A percentile compares a stretch with the other conserved stretches of the same genome.
Evolutionary conservation across 495 filamentous ascomycete genomes (phyloP).

Genomic region (Xylaria intraflava): DNA sequence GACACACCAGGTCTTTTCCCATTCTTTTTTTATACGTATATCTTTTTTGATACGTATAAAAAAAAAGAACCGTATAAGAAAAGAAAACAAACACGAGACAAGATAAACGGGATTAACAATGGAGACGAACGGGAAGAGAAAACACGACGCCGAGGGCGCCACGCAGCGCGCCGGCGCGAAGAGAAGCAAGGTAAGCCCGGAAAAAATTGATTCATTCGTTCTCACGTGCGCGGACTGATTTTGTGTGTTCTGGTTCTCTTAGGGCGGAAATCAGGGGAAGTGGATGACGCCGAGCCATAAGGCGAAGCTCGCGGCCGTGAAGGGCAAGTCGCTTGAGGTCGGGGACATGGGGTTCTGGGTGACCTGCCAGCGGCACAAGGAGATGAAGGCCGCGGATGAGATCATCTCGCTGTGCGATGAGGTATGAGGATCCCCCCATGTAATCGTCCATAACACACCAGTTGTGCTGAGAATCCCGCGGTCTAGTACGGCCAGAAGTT

Average conservation of each 20-base stretch:
- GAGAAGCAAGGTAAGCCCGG: slow-evolving; percentile 25
- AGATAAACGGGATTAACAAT: slow-evolving; percentile 1
- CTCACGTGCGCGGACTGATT: no score
- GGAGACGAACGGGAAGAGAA: slow-evolving; percentile 21
- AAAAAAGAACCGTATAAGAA: no score
- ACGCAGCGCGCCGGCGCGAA: slow-evolving; percentile 17
- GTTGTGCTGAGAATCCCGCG: not conserved
- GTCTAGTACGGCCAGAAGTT: slow-evolving; percentile 52
- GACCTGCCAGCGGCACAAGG: slow-evolving; percentile 76
- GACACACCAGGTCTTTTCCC: no score
- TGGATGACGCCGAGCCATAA: slow-evolving; percentile 51
- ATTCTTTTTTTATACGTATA: no score
- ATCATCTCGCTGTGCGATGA: slow-evolving; percentile 66
- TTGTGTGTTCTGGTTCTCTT: not conserved
- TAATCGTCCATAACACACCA: not conserved
- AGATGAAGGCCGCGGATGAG: slow-evolving; percentile 71
- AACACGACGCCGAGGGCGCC: slow-evolving; percentile 13
- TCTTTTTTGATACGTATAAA: no score
- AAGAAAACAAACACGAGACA: no score
- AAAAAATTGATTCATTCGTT: not conserved
- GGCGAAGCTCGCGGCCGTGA: slow-evolving; percentile 30
- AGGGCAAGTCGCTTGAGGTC: slow-evolving; percentile 47
- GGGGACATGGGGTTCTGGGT: slow-evolving; percentile 85
- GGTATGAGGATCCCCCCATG: slow-evolving; percentile 42
- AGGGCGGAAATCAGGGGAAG: slow-evolving; percentile 47